phyloP scores from a whole-genome alignment of 1,139 yeast genomes.

The Candida buenavistaensis region DNA sequence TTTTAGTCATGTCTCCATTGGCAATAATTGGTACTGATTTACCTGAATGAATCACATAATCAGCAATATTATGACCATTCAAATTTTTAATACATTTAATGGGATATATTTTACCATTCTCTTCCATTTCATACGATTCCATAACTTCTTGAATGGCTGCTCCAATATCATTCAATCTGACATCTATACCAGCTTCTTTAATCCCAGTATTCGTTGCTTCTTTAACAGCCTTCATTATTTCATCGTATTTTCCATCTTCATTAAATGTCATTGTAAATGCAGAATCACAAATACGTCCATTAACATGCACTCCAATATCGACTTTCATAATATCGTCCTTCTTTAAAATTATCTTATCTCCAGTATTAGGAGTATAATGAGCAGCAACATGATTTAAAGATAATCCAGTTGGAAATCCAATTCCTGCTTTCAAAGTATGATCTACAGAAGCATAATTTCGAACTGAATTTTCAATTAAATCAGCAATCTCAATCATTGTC shows the following conservation, averaged over 20 bases:
- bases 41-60: conserved; percentile 86
- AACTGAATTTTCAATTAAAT: conserved; percentile 82
- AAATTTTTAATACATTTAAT: conserved; percentile 88
- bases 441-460: conserved; percentile 71
- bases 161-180: conserved; percentile 91
- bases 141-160: conserved; percentile 94
- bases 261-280: conserved; percentile 94
- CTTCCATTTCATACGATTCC: conserved; percentile 94
- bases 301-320: conserved; percentile 95
- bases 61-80: conserved; percentile 91
- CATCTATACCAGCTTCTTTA: conserved; percentile 93
- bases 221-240: conserved; percentile 75
- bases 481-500: conserved; percentile 90
- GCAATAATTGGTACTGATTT: conserved; percentile 95
- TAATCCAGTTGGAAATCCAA: conserved; percentile 97
- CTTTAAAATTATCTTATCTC: conserved; percentile 76
- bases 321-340: conserved; percentile 95
- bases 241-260: conserved; percentile 65
- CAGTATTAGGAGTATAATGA: conserved; percentile 95
- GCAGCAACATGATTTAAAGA: conserved; percentile 95
- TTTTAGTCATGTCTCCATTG: conserved; percentile 89
- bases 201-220: conserved; percentile 96
- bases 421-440: conserved; percentile 71
- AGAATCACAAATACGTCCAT: conserved; percentile 93
- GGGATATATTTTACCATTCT: conserved; percentile 82